phyloP scores from a whole-genome alignment of 108 stramenopile species.

The Cyclostephanos invisitatus region DNA sequence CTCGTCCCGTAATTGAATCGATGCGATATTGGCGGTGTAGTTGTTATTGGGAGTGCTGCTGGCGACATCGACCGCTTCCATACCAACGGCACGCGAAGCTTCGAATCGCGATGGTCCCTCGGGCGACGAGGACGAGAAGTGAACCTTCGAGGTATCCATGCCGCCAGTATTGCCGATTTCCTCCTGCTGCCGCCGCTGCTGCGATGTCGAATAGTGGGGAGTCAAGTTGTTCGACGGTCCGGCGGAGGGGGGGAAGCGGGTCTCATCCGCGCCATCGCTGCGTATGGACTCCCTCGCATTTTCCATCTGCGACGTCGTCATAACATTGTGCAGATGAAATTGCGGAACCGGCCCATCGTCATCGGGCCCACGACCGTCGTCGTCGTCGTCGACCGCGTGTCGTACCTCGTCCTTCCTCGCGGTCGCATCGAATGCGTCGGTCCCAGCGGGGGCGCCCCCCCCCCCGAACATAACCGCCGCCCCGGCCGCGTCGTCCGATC shows the following conservation, averaged over 20 bases:
- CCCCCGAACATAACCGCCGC: no score
- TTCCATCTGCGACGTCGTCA: not conserved
- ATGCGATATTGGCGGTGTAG: not conserved
- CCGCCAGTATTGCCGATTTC: not conserved
- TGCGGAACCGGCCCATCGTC: not conserved
- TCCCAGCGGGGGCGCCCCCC: no score
- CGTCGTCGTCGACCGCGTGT: no score
- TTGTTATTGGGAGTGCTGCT: not conserved
- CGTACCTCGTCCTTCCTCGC: no score
- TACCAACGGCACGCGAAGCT: not conserved
- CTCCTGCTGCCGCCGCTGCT: constrained; percentile 10
- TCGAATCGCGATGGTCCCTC: not conserved
- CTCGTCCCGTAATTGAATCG: not conserved
- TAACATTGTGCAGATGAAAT: not conserved
- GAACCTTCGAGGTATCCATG: not conserved
- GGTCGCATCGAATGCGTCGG: no score
- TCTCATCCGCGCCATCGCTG: not conserved
- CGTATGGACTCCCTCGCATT: not conserved
- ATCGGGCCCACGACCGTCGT: no score
- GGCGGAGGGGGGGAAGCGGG: not conserved
- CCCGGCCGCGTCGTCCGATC: no score
- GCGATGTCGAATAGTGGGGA: constrained; percentile 17
- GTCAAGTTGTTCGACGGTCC: not conserved
- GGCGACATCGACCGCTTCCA: not conserved
- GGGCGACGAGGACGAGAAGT: not conserved